Conservation (phyloP, 768 basidiomycete species). For the Xerocomellus intermedius region DNA sequence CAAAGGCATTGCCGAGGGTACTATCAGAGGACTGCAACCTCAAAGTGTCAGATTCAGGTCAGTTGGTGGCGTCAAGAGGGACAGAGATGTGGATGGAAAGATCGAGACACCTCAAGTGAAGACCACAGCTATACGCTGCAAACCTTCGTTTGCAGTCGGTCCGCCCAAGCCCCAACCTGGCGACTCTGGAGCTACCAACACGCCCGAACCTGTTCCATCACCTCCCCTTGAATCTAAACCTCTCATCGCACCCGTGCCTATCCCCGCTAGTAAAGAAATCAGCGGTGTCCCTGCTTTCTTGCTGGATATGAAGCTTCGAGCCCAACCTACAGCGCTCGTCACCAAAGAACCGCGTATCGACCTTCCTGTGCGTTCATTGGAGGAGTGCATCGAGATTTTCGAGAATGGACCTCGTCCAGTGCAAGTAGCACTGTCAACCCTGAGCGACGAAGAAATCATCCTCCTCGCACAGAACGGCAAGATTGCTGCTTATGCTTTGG, state of each 20-base stretch:
- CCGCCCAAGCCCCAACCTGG: conserved; percentile 14
- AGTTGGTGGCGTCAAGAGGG: conserved; percentile 18
- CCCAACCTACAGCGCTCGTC: conserved; percentile 17
- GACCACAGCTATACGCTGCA: conserved; percentile 11
- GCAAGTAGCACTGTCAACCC: conserved; percentile 50
- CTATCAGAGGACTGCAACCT: conserved; percentile 32
- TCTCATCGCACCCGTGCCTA: conserved; percentile 27
- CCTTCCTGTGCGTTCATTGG: conserved; percentile 50
- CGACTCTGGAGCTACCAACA: conserved; percentile 17
- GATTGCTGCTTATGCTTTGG: conserved; percentile 91
- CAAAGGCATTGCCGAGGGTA: conserved; percentile 74
- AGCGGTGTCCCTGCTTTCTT: conserved; percentile 29
- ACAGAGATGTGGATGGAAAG: conserved; percentile 22
- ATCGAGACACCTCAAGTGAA: conserved; percentile 15
- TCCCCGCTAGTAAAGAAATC: conserved; percentile 17
- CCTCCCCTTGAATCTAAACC: conserved; percentile 10
- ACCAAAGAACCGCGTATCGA: conserved; percentile 14
- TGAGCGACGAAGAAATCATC: conserved; percentile 93
- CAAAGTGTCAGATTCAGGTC: conserved; percentile 31
- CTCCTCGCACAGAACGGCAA: conserved; percentile 86
- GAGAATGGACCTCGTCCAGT: conserved; percentile 69
- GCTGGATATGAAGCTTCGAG: conserved; percentile 35
- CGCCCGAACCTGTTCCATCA: conserved; percentile 19
- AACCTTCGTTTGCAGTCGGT: conserved; percentile 28
- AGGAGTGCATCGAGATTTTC: conserved; percentile 78